These are phyloP conservation scores for Claviceps maximensis DNA, from an alignment of 2,329 filamentous ascomycete genomes.

Conservation along the genomic window DNA sequence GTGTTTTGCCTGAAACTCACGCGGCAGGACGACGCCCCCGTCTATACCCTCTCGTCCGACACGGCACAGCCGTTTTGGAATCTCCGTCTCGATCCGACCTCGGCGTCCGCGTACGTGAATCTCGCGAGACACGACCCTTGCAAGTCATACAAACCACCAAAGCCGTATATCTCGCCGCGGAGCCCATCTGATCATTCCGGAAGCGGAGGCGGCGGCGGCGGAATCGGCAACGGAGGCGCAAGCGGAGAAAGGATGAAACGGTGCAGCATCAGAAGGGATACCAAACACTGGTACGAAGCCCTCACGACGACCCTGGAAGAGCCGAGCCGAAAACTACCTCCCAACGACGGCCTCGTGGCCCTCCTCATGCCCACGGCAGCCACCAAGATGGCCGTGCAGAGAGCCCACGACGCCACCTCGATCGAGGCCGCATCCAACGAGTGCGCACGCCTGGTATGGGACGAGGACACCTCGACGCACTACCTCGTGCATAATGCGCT, in stretches of 20 bases:
- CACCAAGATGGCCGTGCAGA: conserved; percentile 48
- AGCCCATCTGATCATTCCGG: conserved; percentile 3
- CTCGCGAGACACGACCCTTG: conserved; percentile 47
- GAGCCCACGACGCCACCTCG: conserved; percentile 43
- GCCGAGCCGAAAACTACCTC: conserved; percentile 35
- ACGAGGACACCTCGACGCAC: conserved; percentile 44
- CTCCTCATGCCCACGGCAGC: conserved; percentile 54
- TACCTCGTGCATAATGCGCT: conserved; percentile 52
- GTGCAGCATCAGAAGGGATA: conserved; percentile 17
- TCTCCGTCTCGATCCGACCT: conserved; percentile 50
- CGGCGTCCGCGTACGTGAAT: conserved; percentile 46
- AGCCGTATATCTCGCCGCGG: conserved; percentile 7
- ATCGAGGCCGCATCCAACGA: conserved; percentile 53
- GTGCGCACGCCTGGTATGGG: conserved; percentile 59
- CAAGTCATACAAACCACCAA: conserved; percentile 38
- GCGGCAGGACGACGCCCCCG: conserved; percentile 44
- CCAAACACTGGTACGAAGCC: conserved; percentile 43
- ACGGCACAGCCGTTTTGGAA: conserved; percentile 51
- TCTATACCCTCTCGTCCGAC: conserved; percentile 51
- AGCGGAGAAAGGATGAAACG: too few species aligned
- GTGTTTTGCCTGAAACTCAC: conserved; percentile 46
- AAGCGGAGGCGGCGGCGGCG: conserved; percentile 11
- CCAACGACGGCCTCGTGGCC: conserved; percentile 52
- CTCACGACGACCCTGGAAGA: conserved; percentile 46
- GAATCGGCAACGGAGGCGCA: too few species aligned